These are phyloP conservation scores for Trifolium repens DNA, from an alignment of 306 rosid genomes.

Conservation along the genomic window DNA sequence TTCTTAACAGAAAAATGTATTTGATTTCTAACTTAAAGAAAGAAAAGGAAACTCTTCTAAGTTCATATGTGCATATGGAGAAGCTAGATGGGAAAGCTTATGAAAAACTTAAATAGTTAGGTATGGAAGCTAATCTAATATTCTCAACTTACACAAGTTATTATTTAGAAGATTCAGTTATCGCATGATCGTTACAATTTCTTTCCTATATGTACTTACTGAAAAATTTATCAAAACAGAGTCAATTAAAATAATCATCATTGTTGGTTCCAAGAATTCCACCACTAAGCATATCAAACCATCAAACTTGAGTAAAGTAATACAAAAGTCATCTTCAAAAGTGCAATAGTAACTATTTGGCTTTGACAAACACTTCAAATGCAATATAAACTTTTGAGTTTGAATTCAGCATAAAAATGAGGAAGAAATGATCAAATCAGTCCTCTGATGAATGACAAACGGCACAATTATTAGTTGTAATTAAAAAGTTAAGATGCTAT, in stretches of 20 bases:
- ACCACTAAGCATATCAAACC: background rate
- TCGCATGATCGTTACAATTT: background rate
- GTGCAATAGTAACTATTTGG: background rate
- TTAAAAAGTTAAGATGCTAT: background rate
- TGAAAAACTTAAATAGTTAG: background rate
- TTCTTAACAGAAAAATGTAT: background rate
- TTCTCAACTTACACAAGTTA: background rate
- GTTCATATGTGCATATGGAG: background rate
- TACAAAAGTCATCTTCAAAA: background rate
- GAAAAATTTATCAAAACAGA: background rate
- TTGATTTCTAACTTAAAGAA: background rate
- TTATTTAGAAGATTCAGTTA: background rate
- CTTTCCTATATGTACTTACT: background rate
- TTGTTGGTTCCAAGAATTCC: background rate
- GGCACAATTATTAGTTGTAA: background rate
- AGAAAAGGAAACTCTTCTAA: background rate
- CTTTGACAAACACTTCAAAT: background rate
- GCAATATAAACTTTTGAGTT: background rate
- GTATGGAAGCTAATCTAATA: background rate
- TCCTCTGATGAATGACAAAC: background rate
- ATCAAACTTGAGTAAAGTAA: background rate
- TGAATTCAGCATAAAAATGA: background rate
- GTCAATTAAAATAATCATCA: background rate
- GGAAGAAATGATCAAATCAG: background rate
- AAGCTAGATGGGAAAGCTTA: constrained; percentile 1